Conservation (phyloP, 106 monocot species). For the Alisma plantagoaquatica region DNA sequence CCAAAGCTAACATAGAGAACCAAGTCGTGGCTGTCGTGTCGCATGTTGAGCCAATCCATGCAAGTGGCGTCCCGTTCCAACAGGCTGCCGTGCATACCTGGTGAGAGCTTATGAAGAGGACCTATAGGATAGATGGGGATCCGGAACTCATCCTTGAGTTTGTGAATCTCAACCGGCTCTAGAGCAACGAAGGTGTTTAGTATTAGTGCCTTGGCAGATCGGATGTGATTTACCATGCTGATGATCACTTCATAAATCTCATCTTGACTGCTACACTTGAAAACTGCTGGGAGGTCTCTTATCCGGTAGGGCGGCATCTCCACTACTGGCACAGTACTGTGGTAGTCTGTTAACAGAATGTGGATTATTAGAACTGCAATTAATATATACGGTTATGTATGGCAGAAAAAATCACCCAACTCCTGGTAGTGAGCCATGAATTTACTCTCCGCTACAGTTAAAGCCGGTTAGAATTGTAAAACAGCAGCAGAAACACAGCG, state of each 20-base stretch:
- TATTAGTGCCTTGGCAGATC: slow-evolving; percentile 1
- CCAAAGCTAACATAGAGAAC: slow-evolving; percentile 44
- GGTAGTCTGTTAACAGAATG: background rate
- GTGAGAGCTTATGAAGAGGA: slow-evolving; percentile 25
- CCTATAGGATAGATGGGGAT: slow-evolving; percentile 10
- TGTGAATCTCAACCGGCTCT: background rate
- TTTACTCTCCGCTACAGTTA: no score
- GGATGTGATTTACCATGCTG: background rate
- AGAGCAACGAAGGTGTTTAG: slow-evolving; percentile 18
- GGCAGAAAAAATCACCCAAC: no score
- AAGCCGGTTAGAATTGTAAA: no score
- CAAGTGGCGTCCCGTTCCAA: slow-evolving; percentile 10
- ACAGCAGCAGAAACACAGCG: no score
- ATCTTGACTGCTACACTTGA: background rate
- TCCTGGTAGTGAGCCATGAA: no score
- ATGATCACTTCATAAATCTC: background rate
- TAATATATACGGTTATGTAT: no score
- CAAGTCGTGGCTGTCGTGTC: slow-evolving; percentile 1
- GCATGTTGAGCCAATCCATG: slow-evolving; percentile 30
- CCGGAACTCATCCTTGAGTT: background rate
- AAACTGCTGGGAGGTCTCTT: slow-evolving; percentile 10
- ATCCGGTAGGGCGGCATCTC: slow-evolving; percentile 24
- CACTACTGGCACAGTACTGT: slow-evolving; percentile 1
- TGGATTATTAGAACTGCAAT: no score
- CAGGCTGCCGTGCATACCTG: background rate